These are phyloP conservation scores for Stachybotrys elegans DNA, from an alignment of 2,329 filamentous ascomycete genomes.

Conservation along the genomic window DNA sequence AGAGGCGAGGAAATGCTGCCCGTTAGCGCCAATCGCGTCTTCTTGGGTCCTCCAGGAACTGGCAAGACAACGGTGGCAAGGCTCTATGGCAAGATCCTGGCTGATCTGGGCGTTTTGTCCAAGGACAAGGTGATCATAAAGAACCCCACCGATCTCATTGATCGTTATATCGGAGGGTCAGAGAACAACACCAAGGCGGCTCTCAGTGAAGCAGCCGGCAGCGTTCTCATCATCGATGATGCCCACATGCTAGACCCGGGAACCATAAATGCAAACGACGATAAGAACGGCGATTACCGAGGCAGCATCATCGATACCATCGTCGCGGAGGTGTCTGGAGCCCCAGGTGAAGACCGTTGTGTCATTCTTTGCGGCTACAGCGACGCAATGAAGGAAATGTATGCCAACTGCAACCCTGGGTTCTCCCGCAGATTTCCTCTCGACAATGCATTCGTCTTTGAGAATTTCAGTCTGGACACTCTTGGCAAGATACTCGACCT, in stretches of 20 bases:
- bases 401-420: constrained; percentile 67
- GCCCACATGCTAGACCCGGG: constrained; percentile 60
- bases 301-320: constrained; percentile 68
- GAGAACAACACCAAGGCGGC: constrained; percentile 68
- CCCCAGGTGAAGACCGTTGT: constrained; percentile 66
- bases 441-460: constrained; percentile 59
- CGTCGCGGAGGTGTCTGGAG: constrained; percentile 67
- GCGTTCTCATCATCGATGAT: constrained; percentile 74
- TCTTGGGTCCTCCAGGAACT: constrained; percentile 66
- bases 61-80: constrained; percentile 71
- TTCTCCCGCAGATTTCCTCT: constrained; percentile 62
- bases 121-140: constrained; percentile 56
- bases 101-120: constrained; percentile 56
- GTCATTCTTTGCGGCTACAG: constrained; percentile 69
- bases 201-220: constrained; percentile 58
- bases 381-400: constrained; percentile 66
- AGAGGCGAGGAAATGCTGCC: constrained; percentile 51
- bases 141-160: constrained; percentile 68
- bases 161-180: constrained; percentile 56
- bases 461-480: constrained; percentile 60
- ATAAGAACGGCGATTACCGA: constrained; percentile 42
- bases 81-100: constrained; percentile 63
- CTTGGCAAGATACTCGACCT: constrained; percentile 57
- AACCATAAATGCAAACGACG: constrained; percentile 24
- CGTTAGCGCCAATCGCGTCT: constrained; percentile 62